phyloP scores from a whole-genome alignment of 2,329 filamentous ascomycete species.

The Ophiostoma sp. region DNA sequence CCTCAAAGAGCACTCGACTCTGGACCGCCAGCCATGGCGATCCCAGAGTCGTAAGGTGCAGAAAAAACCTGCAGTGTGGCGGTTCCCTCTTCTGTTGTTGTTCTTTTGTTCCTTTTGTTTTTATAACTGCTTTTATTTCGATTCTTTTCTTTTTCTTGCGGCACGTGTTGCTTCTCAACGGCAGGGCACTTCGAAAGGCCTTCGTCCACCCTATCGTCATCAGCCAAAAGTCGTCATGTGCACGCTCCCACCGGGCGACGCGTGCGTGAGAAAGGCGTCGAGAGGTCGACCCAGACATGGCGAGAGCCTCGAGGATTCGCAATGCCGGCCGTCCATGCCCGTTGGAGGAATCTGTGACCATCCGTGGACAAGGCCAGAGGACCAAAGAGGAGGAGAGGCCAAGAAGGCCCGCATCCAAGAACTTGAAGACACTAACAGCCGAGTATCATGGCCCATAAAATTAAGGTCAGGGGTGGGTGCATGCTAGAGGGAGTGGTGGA shows the following conservation, averaged over 20 bases:
- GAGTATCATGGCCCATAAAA: conserved; percentile 2
- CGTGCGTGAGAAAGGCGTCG: background rate
- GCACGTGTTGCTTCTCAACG: background rate
- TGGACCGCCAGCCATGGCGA: conserved; percentile 16
- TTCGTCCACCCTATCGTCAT: background rate
- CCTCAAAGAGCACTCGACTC: background rate
- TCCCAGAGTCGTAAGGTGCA: background rate
- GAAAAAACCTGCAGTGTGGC: conserved; percentile 15
- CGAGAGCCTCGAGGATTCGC: background rate
- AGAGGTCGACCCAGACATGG: background rate
- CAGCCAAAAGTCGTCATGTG: background rate
- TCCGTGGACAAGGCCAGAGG: background rate
- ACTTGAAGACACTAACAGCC: background rate
- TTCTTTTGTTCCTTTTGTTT: background rate
- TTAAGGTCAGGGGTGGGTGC: background rate
- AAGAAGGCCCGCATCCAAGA: background rate
- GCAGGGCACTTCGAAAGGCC: background rate
- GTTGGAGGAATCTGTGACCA: background rate
- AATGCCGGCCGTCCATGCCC: background rate
- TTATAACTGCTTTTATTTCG: background rate
- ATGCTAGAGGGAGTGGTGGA: conserved; percentile 8
- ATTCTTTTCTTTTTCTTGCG: background rate
- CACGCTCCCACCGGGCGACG: background rate
- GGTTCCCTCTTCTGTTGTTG: background rate
- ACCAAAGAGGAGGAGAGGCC: background rate